Evolutionary conservation across 495 filamentous ascomycete genomes (phyloP), one percentile per base, ranked within the genome.

Genomic region (Aspergillus egyptiacus): DNA sequence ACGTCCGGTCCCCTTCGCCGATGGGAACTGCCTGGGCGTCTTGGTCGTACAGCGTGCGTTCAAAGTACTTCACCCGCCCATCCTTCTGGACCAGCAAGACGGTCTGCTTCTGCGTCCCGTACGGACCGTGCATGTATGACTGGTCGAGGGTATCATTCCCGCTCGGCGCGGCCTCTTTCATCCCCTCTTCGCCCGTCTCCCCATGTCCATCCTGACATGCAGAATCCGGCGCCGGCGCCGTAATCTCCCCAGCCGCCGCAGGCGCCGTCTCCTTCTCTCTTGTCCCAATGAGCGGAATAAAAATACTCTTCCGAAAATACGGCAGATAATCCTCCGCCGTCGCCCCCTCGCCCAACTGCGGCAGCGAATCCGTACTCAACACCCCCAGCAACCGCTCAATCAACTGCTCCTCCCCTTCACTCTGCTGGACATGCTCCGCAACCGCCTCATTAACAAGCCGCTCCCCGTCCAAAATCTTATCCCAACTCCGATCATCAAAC

Each of bases 61-160:
- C 93, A 48, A 83, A 76, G 59, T 87, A 96, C 10, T 80, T 83
- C 33, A 94, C 80, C 40, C 82, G 79, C 11, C 91, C 91, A 15
- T 83, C 71, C 60, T 76, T 77, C 52, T 82, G 81, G 20, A 95
- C 83, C 14, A 97, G 73, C 19, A 97, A 70, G 10, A 97, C 71
- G 0, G 89, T 95, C 72, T 98, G 91, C 54, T 88, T 82, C 63
- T 95, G 88, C 1, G 93, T 98, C n/a, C 93, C 93, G 67, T 98
- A 97, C 5, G 61, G 50, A 0, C 71, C 71, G 17, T 62, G 56
- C 17, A 55, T 54, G 51, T 62, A 74, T 13, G 57, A 58, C 31
- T 56, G 58, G 20, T 60, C 54, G 25, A 60, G 39, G n/a, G 47
- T 37, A 15, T 60, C 54, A 11, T 48, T 27, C 20, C 51, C 55